Conservation (phyloP, 768 basidiomycete species). For the Lentinula raphanica region DNA sequence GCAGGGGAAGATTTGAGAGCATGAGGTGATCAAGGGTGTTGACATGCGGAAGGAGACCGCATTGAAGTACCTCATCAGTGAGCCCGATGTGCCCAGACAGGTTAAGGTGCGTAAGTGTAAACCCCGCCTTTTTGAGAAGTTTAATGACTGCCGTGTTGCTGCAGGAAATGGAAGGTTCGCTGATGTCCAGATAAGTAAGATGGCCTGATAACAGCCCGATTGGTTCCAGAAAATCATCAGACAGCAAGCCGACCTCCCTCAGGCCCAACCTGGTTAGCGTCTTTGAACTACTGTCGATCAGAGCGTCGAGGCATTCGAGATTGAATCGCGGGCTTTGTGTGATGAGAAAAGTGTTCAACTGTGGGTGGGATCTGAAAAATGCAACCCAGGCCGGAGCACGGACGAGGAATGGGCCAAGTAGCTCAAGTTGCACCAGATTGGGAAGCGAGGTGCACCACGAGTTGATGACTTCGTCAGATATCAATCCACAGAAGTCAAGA, state of each 20-base stretch:
- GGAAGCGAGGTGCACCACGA: conserved; percentile 62
- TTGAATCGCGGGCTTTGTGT: conserved; percentile 87
- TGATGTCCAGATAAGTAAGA: conserved; percentile 65
- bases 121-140: conserved; percentile 52
- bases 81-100: conserved; percentile 67
- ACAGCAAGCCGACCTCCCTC: conserved; percentile 69
- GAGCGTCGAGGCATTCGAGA: conserved; percentile 52
- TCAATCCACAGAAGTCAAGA: conserved; percentile 82
- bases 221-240: conserved; percentile 55
- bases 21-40: conserved; percentile 44
- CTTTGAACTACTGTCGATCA: conserved; percentile 46
- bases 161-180: conserved; percentile 51
- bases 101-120: conserved; percentile 53
- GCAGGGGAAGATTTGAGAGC: conserved; percentile 49
- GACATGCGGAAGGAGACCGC: conserved; percentile 52
- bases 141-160: conserved; percentile 50
- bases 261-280: conserved; percentile 68
- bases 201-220: conserved; percentile 40
- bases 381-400: conserved; percentile 64
- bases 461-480: conserved; percentile 56
- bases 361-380: conserved; percentile 63
- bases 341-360: conserved; percentile 70
- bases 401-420: conserved; percentile 87
- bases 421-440: conserved; percentile 63
- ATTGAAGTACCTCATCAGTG: conserved; percentile 51